Percentiles rank a stretch among this genome's conserved stretches.
Evolutionary conservation across 1,284 basidiomycete species (phyloP).

Genomic region (Flammula alnicola): DNA sequence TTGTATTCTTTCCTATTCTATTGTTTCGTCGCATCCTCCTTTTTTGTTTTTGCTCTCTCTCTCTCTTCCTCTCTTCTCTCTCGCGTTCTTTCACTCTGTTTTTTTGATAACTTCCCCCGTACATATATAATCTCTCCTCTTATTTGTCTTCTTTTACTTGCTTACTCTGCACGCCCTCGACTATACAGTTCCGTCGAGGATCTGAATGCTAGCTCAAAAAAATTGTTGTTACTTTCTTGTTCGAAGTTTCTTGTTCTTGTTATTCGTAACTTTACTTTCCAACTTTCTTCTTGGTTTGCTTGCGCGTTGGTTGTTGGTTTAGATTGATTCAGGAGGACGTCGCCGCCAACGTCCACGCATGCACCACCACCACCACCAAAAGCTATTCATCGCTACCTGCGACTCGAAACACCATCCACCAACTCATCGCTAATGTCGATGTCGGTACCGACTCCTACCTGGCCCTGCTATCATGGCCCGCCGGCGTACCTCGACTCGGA

Average conservation of each 20-base stretch:
- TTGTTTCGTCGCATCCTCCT: neutral
- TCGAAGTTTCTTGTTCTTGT: too few relatives aligned
- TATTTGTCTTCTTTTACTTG: neutral
- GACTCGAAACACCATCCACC: too few relatives aligned
- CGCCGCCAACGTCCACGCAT: neutral
- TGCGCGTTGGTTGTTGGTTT: too few relatives aligned
- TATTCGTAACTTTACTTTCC: too few relatives aligned
- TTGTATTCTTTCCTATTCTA: neutral
- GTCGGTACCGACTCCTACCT: too few relatives aligned
- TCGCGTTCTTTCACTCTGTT: neutral
- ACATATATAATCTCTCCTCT: neutral
- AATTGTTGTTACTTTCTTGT: too few relatives aligned
- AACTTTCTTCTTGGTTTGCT: too few relatives aligned
- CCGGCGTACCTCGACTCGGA: too few relatives aligned
- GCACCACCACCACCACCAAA: neutral
- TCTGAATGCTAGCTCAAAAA: too few relatives aligned
- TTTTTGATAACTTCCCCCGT: neutral
- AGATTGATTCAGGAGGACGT: neutral
- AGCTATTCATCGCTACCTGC: too few relatives aligned
- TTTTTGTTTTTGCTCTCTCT: constrained; percentile 1
- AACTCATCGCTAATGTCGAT: too few relatives aligned
- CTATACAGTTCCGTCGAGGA: constrained; percentile 5
- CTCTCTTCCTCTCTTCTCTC: neutral
- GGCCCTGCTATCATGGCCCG: too few relatives aligned
- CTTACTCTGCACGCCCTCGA: neutral